Conservation (phyloP, 2,329 filamentous ascomycete species). For the Curvularia hawaiiensis region DNA sequence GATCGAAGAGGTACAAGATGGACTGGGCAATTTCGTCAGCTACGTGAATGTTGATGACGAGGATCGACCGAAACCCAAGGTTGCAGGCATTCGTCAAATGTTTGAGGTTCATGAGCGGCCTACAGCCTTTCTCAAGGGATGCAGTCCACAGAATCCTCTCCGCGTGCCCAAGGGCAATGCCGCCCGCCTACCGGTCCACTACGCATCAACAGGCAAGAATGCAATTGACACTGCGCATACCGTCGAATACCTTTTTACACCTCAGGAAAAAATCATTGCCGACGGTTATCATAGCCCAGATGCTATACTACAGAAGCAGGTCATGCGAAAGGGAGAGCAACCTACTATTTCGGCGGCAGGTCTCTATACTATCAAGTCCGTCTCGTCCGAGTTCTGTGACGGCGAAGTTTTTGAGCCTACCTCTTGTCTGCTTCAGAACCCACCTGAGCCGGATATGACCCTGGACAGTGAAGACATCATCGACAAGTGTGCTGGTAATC, state of each 20-base stretch:
- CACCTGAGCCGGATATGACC: conserved; percentile 79
- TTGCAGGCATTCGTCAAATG: conserved; percentile 70
- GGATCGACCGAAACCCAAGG: conserved; percentile 61
- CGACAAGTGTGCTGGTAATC: conserved; percentile 93
- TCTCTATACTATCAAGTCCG: conserved; percentile 81
- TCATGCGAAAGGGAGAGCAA: conserved; percentile 66
- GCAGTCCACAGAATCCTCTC: conserved; percentile 78
- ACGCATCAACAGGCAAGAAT: conserved; percentile 65
- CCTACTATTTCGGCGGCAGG: conserved; percentile 77
- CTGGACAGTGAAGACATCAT: conserved; percentile 81
- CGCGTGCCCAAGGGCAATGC: conserved; percentile 79
- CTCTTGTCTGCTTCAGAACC: conserved; percentile 90
- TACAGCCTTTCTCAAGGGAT: conserved; percentile 71
- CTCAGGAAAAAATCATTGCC: conserved; percentile 70
- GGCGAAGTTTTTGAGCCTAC: conserved; percentile 93
- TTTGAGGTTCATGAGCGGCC: conserved; percentile 90
- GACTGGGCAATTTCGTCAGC: conserved; percentile 81
- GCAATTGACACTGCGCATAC: conserved; percentile 70
- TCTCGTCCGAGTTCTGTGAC: conserved; percentile 79
- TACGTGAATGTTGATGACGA: conserved; percentile 73
- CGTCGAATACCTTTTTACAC: conserved; percentile 81
- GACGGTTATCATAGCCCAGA: conserved; percentile 69
- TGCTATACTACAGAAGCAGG: conserved; percentile 62
- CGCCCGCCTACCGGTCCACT: conserved; percentile 72
- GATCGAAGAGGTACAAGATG: conserved; percentile 91